These are phyloP conservation scores for Turritis glabra DNA, from an alignment of 345 rosid genomes.

Conservation along the genomic window DNA sequence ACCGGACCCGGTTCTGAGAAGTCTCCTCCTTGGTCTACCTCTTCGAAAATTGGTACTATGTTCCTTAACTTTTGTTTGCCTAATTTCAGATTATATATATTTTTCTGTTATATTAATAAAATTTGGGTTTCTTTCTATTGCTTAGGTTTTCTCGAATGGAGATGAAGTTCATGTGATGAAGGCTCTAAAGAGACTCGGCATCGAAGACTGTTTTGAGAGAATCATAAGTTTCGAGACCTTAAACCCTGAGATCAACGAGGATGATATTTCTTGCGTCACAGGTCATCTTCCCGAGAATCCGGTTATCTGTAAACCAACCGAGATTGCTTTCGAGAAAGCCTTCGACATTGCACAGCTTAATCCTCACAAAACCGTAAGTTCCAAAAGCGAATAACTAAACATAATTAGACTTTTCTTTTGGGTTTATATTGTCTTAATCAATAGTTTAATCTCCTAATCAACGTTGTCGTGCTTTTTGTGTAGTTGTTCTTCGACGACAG, in stretches of 20 bases:
- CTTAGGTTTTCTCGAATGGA: slow-evolving; percentile 87
- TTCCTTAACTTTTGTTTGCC: neutral
- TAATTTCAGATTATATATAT: neutral
- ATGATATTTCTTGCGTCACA: slow-evolving; percentile 7
- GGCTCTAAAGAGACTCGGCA: slow-evolving; percentile 67
- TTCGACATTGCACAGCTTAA: slow-evolving; percentile 60
- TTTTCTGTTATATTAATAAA: neutral
- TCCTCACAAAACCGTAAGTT: slow-evolving; percentile 46
- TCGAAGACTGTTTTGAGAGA: slow-evolving; percentile 91
- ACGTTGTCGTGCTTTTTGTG: neutral
- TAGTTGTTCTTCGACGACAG: slow-evolving; percentile 95
- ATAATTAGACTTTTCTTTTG: neutral
- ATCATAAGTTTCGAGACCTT: slow-evolving; percentile 86
- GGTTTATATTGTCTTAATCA: neutral
- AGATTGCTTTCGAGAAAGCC: slow-evolving; percentile 63
- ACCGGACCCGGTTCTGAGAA: slow-evolving; percentile 76
- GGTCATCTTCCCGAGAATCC: slow-evolving; percentile 53
- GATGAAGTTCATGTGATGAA: slow-evolving; percentile 69
- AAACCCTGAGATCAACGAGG: slow-evolving; percentile 53
- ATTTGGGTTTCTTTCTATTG: neutral
- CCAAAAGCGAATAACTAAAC: neutral
- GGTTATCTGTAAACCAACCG: slow-evolving; percentile 76
- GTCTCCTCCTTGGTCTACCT: slow-evolving; percentile 65
- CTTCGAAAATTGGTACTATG: slow-evolving; percentile 65
- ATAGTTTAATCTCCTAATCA: neutral